Evolutionary conservation across 495 filamentous ascomycete genomes (phyloP).

Genomic region (Xylaria longipes): DNA sequence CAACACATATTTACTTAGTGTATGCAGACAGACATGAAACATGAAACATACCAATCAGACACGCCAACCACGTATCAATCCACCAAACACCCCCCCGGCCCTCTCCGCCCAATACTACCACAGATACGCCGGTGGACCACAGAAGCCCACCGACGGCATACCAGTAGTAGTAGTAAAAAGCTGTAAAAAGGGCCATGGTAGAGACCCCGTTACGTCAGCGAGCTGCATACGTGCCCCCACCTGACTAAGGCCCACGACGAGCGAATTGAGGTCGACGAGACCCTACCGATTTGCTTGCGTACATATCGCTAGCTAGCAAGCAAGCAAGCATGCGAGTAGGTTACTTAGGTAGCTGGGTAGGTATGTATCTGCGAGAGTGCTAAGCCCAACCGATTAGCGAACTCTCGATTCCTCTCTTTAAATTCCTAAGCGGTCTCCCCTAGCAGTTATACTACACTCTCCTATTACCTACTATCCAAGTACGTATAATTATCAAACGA

Average conservation of each 20-base stretch:
- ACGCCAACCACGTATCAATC: neutral
- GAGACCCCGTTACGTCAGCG: constrained; percentile 13
- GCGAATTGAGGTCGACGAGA: neutral
- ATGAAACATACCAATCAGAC: neutral
- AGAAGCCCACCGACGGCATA: neutral
- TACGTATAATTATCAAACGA: neutral
- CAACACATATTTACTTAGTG: neutral
- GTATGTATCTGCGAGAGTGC: neutral
- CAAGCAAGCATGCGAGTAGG: neutral
- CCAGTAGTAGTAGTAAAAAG: neutral
- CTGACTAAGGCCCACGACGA: constrained; percentile 12
- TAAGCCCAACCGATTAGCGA: neutral
- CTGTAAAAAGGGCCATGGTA: too few species aligned
- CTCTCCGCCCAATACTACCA: neutral
- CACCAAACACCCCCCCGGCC: neutral
- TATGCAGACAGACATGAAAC: neutral
- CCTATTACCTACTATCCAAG: neutral
- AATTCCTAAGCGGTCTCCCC: neutral
- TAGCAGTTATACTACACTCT: neutral
- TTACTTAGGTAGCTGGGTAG: neutral
- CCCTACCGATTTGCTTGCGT: neutral
- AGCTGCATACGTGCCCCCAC: neutral
- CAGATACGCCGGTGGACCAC: neutral
- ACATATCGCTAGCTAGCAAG: neutral
- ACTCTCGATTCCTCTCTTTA: neutral